Conservation (phyloP, 2,329 filamentous ascomycete genomes). For the Fusarium fujikuroi region DNA sequence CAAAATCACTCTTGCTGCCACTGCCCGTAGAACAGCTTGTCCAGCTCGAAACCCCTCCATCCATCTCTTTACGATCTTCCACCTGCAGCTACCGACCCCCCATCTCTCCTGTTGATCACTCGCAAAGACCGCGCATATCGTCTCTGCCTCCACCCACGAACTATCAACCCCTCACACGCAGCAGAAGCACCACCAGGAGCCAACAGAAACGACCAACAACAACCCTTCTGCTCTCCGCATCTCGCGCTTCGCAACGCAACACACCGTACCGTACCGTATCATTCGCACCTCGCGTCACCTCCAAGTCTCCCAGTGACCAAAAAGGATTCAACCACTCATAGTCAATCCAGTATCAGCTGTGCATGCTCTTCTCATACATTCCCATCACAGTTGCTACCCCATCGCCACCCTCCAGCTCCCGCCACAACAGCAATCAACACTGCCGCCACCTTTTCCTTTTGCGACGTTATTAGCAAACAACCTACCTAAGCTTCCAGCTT, state of each 20-base stretch:
- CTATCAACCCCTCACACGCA: slow-evolving; percentile 37
- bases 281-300: slow-evolving; percentile 7
- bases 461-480: slow-evolving; percentile 22
- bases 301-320: slow-evolving; percentile 13
- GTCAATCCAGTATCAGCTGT: slow-evolving; percentile 14
- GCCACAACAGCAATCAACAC: slow-evolving; percentile 33
- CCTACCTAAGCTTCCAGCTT: not conserved
- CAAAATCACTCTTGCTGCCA: slow-evolving; percentile 5
- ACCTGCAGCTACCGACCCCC: slow-evolving; percentile 24
- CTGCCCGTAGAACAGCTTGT: slow-evolving; percentile 13
- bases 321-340: not conserved
- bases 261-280: not conserved
- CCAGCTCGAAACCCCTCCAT: slow-evolving; percentile 1
- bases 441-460: slow-evolving; percentile 19
- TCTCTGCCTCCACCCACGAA: slow-evolving; percentile 35
- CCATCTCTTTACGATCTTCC: slow-evolving; percentile 7
- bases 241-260: slow-evolving; percentile 21
- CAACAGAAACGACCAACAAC: not conserved
- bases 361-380: slow-evolving; percentile 1
- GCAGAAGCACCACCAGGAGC: not conserved
- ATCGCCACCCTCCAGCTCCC: slow-evolving; percentile 27
- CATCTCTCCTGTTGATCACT: slow-evolving; percentile 39
- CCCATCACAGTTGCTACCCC: not conserved
- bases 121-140: slow-evolving; percentile 33
- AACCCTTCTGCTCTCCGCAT: slow-evolving; percentile 19